Evolutionary conservation across 2,329 filamentous ascomycete species (phyloP).

Genomic region (Davidsoniella virescens): DNA sequence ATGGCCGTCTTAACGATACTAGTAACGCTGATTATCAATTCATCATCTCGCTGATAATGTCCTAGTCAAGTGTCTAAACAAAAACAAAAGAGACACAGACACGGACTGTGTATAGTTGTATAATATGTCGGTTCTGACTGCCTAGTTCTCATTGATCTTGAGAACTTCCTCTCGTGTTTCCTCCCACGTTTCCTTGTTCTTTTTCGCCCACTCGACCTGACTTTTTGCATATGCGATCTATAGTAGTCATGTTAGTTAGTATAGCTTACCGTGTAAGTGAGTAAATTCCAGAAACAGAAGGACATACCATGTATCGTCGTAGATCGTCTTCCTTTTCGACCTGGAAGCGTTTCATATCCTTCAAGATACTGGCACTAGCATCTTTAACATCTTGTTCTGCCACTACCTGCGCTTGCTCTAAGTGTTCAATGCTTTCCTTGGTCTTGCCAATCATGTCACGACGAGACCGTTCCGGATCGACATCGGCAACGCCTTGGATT

Average conservation of each 20-base stretch:
- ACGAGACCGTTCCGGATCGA: constrained; percentile 83
- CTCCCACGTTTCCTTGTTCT: constrained; percentile 80
- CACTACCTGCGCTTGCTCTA: constrained; percentile 80
- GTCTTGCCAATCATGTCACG: constrained; percentile 94
- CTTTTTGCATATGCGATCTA: constrained; percentile 84
- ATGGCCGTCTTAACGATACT: too few relatives aligned
- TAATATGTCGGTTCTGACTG: too few relatives aligned
- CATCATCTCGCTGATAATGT: too few relatives aligned
- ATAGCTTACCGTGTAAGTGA: background rate
- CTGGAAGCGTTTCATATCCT: constrained; percentile 86
- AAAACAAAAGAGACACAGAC: too few relatives aligned
- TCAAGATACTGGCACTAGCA: constrained; percentile 72
- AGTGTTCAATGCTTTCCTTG: constrained; percentile 64
- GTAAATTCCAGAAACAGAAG: background rate
- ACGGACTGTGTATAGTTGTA: too few relatives aligned
- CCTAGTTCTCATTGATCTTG: constrained; percentile 57
- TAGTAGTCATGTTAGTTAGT: constrained; percentile 16
- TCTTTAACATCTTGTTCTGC: constrained; percentile 87
- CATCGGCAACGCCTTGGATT: constrained; percentile 88
- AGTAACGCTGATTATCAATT: too few relatives aligned
- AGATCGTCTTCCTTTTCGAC: constrained; percentile 90
- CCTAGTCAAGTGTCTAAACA: too few relatives aligned
- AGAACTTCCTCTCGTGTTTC: constrained; percentile 75
- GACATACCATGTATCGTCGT: constrained; percentile 80
- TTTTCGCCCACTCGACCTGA: constrained; percentile 87